phyloP scores from a whole-genome alignment of 345 rosid genomes.

The Hibiscus mutabilis region DNA sequence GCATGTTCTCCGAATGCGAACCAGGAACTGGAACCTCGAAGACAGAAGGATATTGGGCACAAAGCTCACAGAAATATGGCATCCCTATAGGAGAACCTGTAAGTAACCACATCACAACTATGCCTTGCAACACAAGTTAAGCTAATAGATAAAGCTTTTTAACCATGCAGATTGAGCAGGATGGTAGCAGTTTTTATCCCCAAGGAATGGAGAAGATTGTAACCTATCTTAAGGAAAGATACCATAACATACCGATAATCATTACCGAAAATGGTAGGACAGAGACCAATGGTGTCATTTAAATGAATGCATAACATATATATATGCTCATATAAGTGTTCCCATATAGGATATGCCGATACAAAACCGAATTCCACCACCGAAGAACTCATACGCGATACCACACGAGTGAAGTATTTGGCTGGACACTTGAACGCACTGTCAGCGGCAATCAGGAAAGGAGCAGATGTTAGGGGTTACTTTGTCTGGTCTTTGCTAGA shows the following conservation, averaged over 20 bases:
- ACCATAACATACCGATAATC: conserved; percentile 43
- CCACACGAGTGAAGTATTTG: conserved; percentile 19
- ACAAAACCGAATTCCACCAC: conserved; percentile 1
- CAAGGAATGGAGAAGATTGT: conserved; percentile 43
- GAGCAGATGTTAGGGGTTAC: conserved; percentile 73
- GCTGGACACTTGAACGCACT: conserved; percentile 17
- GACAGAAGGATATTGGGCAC: conserved; percentile 35
- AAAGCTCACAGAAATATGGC: conserved; percentile 42
- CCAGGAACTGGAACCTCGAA: conserved; percentile 41
- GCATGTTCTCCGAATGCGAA: conserved; percentile 38
- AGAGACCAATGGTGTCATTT: neutral
- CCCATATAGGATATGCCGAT: conserved; percentile 21
- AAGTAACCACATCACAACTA: conserved; percentile 9
- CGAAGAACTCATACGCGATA: conserved; percentile 15
- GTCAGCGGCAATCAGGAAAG: conserved; percentile 26
- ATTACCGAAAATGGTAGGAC: neutral
- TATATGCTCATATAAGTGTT: neutral
- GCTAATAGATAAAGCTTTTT: too few species aligned
- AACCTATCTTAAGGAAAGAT: conserved; percentile 40
- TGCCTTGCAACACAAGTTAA: neutral
- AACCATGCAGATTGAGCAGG: too few species aligned
- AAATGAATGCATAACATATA: neutral
- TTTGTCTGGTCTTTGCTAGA: conserved; percentile 72
- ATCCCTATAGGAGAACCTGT: conserved; percentile 43
- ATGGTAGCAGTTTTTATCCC: conserved; percentile 29